These are phyloP conservation scores for Schwanniomyces sp. DNA, from an alignment of 805 yeast genomes.

Conservation along the genomic window DNA sequence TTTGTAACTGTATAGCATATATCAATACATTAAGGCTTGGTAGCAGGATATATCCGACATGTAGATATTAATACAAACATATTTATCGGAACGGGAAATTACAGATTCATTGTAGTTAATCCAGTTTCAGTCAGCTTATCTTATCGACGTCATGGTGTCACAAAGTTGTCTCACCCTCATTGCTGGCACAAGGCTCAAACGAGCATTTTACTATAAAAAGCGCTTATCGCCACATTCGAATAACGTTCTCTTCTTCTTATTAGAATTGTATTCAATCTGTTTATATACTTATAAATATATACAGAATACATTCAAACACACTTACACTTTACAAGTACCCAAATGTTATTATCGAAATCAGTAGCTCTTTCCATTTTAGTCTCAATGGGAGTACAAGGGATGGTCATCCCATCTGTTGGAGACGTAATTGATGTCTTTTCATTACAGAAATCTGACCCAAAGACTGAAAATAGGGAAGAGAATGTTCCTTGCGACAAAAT, in stretches of 20 bases:
- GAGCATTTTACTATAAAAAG: conserved; percentile 1
- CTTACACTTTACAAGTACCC: not conserved
- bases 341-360: conserved; percentile 40
- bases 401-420: conserved; percentile 61
- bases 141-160: conserved; percentile 1
- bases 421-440: conserved; percentile 40
- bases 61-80: not conserved
- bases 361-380: conserved; percentile 44
- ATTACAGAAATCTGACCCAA: conserved; percentile 10
- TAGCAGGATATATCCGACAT: not conserved
- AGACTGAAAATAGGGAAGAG: not conserved
- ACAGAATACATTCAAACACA: conserved; percentile 1
- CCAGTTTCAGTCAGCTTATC: not conserved
- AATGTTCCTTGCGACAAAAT: not conserved
- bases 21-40: not conserved
- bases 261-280: conserved; percentile 1
- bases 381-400: conserved; percentile 40
- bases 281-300: not conserved
- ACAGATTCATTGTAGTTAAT: not conserved
- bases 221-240: conserved; percentile 7
- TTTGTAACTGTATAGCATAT: too few relatives aligned
- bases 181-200: conserved; percentile 4
- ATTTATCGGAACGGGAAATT: not conserved
- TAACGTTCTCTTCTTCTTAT: not conserved
- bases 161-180: not conserved